Evolutionary conservation across 257 asterid genomes (phyloP).

Genomic region (Solanum paucissectum): DNA sequence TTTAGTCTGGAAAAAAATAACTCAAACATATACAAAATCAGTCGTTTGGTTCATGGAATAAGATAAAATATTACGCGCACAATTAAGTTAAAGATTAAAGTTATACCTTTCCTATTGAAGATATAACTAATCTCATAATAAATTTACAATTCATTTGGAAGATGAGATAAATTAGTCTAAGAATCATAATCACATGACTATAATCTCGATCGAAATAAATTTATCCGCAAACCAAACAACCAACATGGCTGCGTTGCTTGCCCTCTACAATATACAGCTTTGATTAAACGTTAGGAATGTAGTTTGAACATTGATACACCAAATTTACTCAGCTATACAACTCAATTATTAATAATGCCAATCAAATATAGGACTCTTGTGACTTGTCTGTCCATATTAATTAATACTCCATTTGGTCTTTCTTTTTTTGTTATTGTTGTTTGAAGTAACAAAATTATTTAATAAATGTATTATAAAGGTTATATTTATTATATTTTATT

Average conservation of each 20-base stretch:
- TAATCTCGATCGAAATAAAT: neutral
- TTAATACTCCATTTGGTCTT: neutral
- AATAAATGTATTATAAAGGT: neutral
- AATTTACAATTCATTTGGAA: fast-evolving
- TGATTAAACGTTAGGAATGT: neutral
- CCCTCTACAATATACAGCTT: neutral
- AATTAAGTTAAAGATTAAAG: neutral
- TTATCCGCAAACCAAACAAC: neutral
- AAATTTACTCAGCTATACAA: neutral
- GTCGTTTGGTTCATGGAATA: neutral
- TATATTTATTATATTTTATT: neutral
- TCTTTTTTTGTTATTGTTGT: neutral
- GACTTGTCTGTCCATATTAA: neutral
- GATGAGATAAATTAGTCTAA: neutral
- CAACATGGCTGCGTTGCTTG: neutral
- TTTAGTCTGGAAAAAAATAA: neutral
- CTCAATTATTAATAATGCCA: neutral
- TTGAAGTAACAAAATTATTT: neutral
- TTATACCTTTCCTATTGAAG: neutral
- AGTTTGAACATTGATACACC: neutral
- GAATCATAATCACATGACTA: neutral
- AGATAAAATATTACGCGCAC: neutral
- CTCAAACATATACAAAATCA: neutral
- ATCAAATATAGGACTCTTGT: neutral
- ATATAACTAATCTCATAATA: neutral